Base-by-base conservation (phyloP, 2,329 filamentous ascomycete species). In the Fulvia fulva region DNA sequence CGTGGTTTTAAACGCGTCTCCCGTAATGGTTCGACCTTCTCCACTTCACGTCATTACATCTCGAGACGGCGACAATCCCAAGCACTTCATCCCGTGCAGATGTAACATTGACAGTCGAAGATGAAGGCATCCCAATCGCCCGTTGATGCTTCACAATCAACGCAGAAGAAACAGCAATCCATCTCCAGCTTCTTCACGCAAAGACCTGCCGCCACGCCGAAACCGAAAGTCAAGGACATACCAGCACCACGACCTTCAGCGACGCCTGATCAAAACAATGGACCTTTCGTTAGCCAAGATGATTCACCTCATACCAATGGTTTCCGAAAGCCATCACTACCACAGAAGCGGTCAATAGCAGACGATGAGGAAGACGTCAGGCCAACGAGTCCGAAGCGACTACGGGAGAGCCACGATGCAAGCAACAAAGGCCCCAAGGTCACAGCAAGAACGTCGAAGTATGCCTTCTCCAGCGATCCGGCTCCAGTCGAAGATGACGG, bases 111-210 rank as follows among this genome's bases (percentile, higher is more conserved):
- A 28, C 5, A 5, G 5, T 16, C 32, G 7, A 53, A 1, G 11
- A 55, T 55, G 53, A 55, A 21, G 53, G 19, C 53, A 32, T 50
- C 45, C 9, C 53, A 55, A 21, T n/a, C 44, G 19, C 26, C 53
- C 7, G 32, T 7, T 12, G 23, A 41, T 41, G 37, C 37, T 41
- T 41, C 37, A 7, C 37, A 44, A 11, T 70, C 71, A 8, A 72
- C 73, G 9, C 74, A 78, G 55, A 89, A 88, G 74, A 89, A 87
- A 67, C 90, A 97, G 71, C 84, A 87, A 65, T 90, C 90, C 1
- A 87, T 97, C 62, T 94, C 90, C 14, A 58, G 69, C 71, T 68
- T 66, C 73, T 63, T 72, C 69, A 63, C 67, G 19, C 57, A 59
- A 22, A 68, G 65, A 52, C 60, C 67, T n/a, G 54, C 60, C 11